Conservation (phyloP, 306 rosid species). For the Pueraria montana region DNA sequence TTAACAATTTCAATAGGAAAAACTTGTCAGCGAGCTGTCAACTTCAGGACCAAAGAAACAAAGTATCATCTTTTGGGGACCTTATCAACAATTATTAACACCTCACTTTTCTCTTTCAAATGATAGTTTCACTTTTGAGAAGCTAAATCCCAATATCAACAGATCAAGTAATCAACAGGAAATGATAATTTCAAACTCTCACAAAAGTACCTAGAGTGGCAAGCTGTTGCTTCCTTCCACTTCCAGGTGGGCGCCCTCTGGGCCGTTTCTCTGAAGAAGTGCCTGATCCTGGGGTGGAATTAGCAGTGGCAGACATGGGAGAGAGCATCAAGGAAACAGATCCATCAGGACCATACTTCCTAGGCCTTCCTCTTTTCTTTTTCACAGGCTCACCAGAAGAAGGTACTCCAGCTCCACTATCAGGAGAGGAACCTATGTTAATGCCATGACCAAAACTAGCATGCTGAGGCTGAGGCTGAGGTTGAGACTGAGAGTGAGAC, state of each 20-base stretch:
- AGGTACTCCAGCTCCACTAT: conserved; percentile 33
- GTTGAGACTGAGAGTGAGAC: conserved; percentile 51
- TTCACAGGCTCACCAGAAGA: conserved; percentile 77
- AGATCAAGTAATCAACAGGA: conserved; percentile 8
- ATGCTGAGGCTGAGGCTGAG: conserved; percentile 51
- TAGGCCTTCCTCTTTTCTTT: conserved; percentile 94
- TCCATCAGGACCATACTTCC: conserved; percentile 90
- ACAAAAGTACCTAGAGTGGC: conserved; percentile 76
- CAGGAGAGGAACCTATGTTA: conserved; percentile 59
- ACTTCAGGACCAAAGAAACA: conserved; percentile 30
- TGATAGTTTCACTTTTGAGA: neutral
- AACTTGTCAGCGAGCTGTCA: neutral
- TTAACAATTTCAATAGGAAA: conserved; percentile 11
- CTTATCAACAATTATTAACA: neutral
- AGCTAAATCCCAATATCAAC: neutral
- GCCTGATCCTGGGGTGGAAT: conserved; percentile 61
- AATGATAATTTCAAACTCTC: neutral
- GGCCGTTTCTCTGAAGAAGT: conserved; percentile 60
- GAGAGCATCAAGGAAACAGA: conserved; percentile 80
- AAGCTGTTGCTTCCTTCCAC: conserved; percentile 91
- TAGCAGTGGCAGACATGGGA: conserved; percentile 71
- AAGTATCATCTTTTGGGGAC: neutral
- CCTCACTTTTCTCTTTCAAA: conserved; percentile 2
- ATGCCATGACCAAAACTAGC: conserved; percentile 65
- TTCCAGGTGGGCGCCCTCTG: conserved; percentile 89